Base-by-base conservation (phyloP, 805 yeast genomes). In the Yarrowia porcina region DNA sequence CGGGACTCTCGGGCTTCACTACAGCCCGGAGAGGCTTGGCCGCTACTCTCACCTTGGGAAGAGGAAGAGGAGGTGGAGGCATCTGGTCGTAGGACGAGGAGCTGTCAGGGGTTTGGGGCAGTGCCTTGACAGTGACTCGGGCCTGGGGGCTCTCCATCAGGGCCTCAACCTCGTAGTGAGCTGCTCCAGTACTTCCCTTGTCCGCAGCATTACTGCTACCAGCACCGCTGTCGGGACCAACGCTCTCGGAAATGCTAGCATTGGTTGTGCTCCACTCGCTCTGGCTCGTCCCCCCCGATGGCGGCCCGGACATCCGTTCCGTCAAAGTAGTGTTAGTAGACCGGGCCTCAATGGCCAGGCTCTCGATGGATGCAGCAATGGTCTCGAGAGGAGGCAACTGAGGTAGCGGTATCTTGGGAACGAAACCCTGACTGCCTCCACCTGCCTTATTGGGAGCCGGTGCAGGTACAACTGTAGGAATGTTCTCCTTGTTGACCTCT, bases 241-340 rank as follows among this genome's bases (percentile, higher is more conserved):
- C 52, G 52, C 49, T 17, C n/a, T 41, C 45, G 33, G 21, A 17
- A 25, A 20, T 9, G 27, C 57, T 49, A 3, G 30, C 25, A 15
- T 52, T 52, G 44, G 44, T 52, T 25, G n/a, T 30, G 25, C 59
- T 52, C 59, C 42, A 35, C 27, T 35, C 38, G 18, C 59, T 52
- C 36, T 45, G 36, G 17, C 25, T 30, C n/a, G 36, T 45, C n/a
- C 52, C 52, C 12, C 39, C 39, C 15, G 56, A 32, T 6, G 10
- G 18, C 18, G 45, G 28, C 15, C 35, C 56, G 3, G 39, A 33
- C 52, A 49, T 49, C 13, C 56, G 36, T 5, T 49, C 59, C 9
- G 59, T 33, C 36, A 36, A 13, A 2, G 44, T 35, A 12, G 59
- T 25, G 33, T 25, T 23, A 10, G 59, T 30, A 7, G 59, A 52